phyloP scores from a whole-genome alignment of 2,329 filamentous ascomycete species.

The Pseudogymnoascus sp. region DNA sequence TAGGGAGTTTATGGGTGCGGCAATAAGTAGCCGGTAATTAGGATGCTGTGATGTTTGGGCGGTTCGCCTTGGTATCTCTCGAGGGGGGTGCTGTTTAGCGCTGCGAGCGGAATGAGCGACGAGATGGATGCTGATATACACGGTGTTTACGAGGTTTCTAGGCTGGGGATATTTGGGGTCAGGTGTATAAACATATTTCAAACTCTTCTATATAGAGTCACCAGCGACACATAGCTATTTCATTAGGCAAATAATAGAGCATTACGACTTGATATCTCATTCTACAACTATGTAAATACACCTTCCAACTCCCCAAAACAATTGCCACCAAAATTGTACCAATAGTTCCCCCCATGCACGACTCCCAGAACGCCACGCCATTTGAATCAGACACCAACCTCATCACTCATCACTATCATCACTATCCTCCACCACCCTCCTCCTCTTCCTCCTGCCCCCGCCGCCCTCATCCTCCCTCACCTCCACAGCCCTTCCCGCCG shows the following conservation, averaged over 20 bases:
- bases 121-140: not conserved
- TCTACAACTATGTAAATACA: not conserved
- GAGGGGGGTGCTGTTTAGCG: not conserved
- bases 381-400: not conserved
- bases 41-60: not conserved
- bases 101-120: not conserved
- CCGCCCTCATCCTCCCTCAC: not conserved
- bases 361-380: not conserved
- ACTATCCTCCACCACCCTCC: slow-evolving; percentile 11
- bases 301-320: not conserved
- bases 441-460: not conserved
- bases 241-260: not conserved
- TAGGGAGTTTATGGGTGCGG: not conserved
- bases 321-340: not conserved
- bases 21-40: not conserved
- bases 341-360: not conserved
- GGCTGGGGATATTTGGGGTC: not conserved
- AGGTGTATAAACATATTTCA: not conserved
- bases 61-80: not conserved
- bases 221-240: not conserved
- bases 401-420: not conserved
- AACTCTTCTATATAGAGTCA: not conserved
- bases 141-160: not conserved
- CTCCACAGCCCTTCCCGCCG: not conserved
- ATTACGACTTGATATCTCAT: not conserved